Evolutionary conservation across 768 basidiomycete genomes (phyloP).

Genomic region (Crassisporium funariophilum): DNA sequence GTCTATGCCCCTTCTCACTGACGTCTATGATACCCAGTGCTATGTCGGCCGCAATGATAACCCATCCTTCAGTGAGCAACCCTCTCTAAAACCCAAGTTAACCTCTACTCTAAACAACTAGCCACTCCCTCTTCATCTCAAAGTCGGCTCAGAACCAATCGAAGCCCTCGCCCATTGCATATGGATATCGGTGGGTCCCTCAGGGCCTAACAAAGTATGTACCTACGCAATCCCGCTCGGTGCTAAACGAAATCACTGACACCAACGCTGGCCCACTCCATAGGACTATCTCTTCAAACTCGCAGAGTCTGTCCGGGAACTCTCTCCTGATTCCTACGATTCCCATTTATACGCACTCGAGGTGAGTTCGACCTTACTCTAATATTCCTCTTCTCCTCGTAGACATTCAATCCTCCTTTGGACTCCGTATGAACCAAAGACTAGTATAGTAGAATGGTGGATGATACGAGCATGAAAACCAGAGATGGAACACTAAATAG

Average conservation of each 20-base stretch:
- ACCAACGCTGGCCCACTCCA: neutral
- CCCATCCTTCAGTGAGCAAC: slow-evolving; percentile 76
- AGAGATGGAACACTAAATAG: too few relatives aligned
- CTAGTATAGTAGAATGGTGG: too few relatives aligned
- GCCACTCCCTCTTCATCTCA: neutral
- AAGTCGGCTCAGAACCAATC: slow-evolving; percentile 86
- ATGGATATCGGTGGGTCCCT: slow-evolving; percentile 78
- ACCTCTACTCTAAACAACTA: too few relatives aligned
- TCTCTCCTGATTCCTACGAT: slow-evolving; percentile 76
- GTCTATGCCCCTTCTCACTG: neutral
- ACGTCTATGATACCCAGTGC: slow-evolving; percentile 46
- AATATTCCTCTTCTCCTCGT: neutral
- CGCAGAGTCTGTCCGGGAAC: slow-evolving; percentile 66
- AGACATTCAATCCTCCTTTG: too few relatives aligned
- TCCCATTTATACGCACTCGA: slow-evolving; percentile 79
- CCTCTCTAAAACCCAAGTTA: neutral
- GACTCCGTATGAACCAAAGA: too few relatives aligned
- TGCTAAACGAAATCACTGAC: neutral
- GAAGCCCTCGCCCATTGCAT: slow-evolving; percentile 68
- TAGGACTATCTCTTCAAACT: slow-evolving; percentile 90
- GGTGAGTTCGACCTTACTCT: slow-evolving; percentile 40
- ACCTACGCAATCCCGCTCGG: too few relatives aligned
- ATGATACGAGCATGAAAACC: too few relatives aligned
- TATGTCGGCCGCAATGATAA: slow-evolving; percentile 89
- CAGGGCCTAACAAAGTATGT: slow-evolving; percentile 83